Conservation (phyloP, 1,139 yeast species). For the Yarrowia galli region DNA sequence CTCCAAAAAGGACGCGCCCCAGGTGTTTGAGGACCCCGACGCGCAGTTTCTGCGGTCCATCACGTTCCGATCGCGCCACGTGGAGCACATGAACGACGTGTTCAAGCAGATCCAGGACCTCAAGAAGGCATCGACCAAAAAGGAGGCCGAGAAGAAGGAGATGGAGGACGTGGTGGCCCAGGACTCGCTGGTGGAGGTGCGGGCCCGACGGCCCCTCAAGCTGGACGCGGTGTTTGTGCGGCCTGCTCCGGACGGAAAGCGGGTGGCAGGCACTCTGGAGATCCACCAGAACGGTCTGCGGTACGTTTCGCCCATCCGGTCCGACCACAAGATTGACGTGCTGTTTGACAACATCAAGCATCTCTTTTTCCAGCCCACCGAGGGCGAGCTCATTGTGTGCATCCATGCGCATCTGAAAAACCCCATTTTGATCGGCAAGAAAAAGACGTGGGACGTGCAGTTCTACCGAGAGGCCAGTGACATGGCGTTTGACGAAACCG, state of each 20-base stretch:
- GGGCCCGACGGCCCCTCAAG: constrained; percentile 80
- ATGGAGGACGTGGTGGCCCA: constrained; percentile 95
- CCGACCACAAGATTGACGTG: constrained; percentile 87
- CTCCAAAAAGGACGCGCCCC: constrained; percentile 71
- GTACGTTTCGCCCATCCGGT: constrained; percentile 81
- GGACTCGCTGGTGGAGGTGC: constrained; percentile 82
- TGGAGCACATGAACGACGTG: constrained; percentile 90
- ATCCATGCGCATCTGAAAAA: constrained; percentile 92
- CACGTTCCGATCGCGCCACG: constrained; percentile 88
- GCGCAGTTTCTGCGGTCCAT: constrained; percentile 87
- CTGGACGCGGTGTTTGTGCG: constrained; percentile 89
- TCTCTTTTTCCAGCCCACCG: constrained; percentile 93
- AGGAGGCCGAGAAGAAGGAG: constrained; percentile 90
- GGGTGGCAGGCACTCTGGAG: constrained; percentile 88
- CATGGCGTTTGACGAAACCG: constrained; percentile 96
- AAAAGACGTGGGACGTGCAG: constrained; percentile 94
- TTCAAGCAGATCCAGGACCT: constrained; percentile 89
- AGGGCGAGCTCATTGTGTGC: constrained; percentile 89
- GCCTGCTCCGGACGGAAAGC: constrained; percentile 96
- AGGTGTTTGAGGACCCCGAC: constrained; percentile 91
- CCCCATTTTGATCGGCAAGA: constrained; percentile 95
- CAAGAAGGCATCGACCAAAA: constrained; percentile 88
- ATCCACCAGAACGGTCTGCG: constrained; percentile 97
- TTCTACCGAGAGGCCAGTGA: constrained; percentile 97
- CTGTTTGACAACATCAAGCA: constrained; percentile 91